These are phyloP conservation scores for Yamadazyma philogaea DNA, from an alignment of 805 yeast species.

Conservation along the genomic window DNA sequence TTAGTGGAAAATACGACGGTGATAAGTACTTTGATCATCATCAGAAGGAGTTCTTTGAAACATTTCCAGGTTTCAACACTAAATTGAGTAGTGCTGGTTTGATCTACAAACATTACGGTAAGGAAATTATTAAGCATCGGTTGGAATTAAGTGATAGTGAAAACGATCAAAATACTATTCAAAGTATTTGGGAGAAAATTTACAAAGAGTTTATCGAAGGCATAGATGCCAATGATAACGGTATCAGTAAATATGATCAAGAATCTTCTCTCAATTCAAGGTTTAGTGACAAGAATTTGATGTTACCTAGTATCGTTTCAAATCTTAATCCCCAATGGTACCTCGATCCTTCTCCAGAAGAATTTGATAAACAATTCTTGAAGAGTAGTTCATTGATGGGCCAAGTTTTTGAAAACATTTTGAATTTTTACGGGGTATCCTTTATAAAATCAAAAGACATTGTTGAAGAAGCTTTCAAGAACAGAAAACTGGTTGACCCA, in stretches of 20 bases:
- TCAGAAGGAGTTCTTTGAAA: slow-evolving; percentile 83
- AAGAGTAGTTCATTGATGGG: slow-evolving; percentile 85
- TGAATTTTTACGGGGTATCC: slow-evolving; percentile 70
- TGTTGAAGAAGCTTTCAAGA: slow-evolving; percentile 66
- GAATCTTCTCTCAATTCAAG: slow-evolving; percentile 46
- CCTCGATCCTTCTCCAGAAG: slow-evolving; percentile 60
- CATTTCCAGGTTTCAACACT: slow-evolving; percentile 64
- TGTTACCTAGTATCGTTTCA: slow-evolving; percentile 75
- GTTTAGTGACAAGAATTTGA: slow-evolving; percentile 70
- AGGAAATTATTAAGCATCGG: slow-evolving; percentile 54
- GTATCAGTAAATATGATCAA: slow-evolving; percentile 61
- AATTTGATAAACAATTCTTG: slow-evolving; percentile 61
- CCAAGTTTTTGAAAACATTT: slow-evolving; percentile 61
- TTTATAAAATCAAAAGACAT: slow-evolving; percentile 89
- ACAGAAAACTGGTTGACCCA: slow-evolving; percentile 57
- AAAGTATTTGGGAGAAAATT: slow-evolving; percentile 67
- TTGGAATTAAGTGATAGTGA: slow-evolving; percentile 32
- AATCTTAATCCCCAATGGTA: slow-evolving; percentile 86
- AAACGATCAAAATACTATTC: slow-evolving; percentile 36
- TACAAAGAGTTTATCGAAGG: slow-evolving; percentile 87
- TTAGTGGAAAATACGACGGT: slow-evolving; percentile 86
- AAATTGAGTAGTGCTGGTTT: slow-evolving; percentile 93
- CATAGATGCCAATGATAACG: slow-evolving; percentile 94
- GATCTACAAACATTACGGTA: slow-evolving; percentile 82
- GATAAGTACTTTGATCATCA: slow-evolving; percentile 91